phyloP scores from a whole-genome alignment of 176 grass and related monocot genomes.

The Melocanna baccifera region DNA sequence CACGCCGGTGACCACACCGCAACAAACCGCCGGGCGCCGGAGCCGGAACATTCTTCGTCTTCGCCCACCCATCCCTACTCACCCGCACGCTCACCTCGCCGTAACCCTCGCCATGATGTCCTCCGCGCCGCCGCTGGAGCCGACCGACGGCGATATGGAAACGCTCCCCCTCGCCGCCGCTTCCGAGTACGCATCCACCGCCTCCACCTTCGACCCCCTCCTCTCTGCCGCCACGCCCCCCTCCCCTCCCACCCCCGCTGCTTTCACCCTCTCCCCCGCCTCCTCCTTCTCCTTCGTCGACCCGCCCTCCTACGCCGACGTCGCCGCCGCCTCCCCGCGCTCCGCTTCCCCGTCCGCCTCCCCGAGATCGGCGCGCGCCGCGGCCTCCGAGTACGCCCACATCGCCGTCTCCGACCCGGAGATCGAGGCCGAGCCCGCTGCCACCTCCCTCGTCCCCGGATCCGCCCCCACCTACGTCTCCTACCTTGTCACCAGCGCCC shows the following conservation, averaged over 20 bases:
- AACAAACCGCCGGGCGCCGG: background rate
- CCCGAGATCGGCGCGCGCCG: constrained; percentile 54
- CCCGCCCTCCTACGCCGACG: constrained; percentile 91
- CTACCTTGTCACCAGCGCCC: constrained; percentile 67
- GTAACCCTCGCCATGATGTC: constrained; percentile 18
- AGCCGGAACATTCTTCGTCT: background rate
- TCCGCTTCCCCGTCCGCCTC: constrained; percentile 44
- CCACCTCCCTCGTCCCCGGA: constrained; percentile 66
- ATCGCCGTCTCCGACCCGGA: constrained; percentile 78
- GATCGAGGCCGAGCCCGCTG: constrained; percentile 56
- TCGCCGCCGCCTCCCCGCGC: constrained; percentile 52
- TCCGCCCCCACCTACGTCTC: constrained; percentile 70
- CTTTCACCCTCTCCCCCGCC: constrained; percentile 40
- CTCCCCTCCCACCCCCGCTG: constrained; percentile 24
- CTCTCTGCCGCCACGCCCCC: constrained; percentile 30
- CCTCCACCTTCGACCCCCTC: constrained; percentile 45
- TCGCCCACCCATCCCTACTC: background rate
- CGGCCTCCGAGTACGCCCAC: constrained; percentile 51
- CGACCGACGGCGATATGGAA: constrained; percentile 56
- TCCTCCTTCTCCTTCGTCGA: constrained; percentile 80
- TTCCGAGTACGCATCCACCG: constrained; percentile 36
- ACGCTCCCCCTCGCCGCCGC: constrained; percentile 58
- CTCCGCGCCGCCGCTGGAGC: background rate
- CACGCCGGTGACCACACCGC: constrained; percentile 20
- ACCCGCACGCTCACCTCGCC: background rate